Conservation (phyloP, 164 flowering plant genomes). For the Hamamelis virginiana region DNA sequence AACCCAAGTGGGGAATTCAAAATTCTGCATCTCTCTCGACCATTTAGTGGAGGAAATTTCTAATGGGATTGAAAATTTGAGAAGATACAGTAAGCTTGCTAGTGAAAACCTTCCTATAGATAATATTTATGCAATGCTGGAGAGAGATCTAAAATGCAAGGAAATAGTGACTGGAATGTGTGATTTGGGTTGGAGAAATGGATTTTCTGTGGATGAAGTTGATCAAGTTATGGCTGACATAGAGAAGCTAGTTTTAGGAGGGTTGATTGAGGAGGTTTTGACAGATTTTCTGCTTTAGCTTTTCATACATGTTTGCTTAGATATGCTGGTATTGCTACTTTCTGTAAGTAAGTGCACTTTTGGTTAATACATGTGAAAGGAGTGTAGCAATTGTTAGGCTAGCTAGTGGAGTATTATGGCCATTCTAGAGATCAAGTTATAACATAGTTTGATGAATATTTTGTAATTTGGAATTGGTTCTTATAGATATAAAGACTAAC, state of each 20-base stretch:
- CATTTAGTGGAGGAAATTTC: slow-evolving; percentile 51
- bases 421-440: too few relatives aligned
- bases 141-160: slow-evolving; percentile 49
- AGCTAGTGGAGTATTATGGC: neutral
- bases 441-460: too few relatives aligned
- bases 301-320: neutral
- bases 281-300: slow-evolving; percentile 21
- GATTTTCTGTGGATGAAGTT: slow-evolving; percentile 41
- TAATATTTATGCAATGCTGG: slow-evolving; percentile 35
- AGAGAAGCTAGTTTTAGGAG: slow-evolving; percentile 48
- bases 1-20: neutral
- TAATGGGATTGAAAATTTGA: slow-evolving; percentile 50
- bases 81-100: slow-evolving; percentile 26
- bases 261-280: slow-evolving; percentile 54
- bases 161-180: slow-evolving; percentile 45
- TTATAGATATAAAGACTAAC: too few relatives aligned
- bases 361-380: neutral
- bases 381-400: neutral
- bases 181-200: slow-evolving; percentile 64
- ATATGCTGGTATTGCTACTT: neutral
- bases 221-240: slow-evolving; percentile 41
- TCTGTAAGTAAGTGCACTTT: neutral
- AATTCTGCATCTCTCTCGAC: slow-evolving; percentile 32
- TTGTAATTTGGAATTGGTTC: too few relatives aligned
- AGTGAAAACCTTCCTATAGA: slow-evolving; percentile 27